Base-by-base conservation (phyloP, 1,139 yeast genomes). In the Candida anutae region DNA sequence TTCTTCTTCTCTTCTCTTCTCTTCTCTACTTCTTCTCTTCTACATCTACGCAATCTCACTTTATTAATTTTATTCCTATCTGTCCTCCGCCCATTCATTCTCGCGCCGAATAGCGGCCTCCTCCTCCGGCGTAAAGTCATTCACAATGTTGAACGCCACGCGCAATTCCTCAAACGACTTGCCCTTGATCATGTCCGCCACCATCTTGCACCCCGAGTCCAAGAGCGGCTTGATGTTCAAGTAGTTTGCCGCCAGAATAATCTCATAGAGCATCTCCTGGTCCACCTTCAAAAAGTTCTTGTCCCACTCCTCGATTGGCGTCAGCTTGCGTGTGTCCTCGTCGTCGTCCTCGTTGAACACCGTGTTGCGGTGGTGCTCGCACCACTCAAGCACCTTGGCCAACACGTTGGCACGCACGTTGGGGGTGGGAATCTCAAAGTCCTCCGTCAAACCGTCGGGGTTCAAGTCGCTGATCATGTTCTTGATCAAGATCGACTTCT, bases 1-100 rank as follows among this genome's bases (percentile, higher is more conserved):
- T 13, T 14, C 16, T 5, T 22, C 10, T 22, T 23, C 25, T 23
- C 17, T 6, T 23, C 14, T 5, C 23, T 15, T n/a, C n/a, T n/a
- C n/a, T n/a, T n/a, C n/a, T n/a, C n/a, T n/a, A n/a, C n/a, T n/a
- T n/a, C n/a, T n/a, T 9, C 12, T 8, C 14, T 23, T n/a, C n/a
- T n/a, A n/a, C n/a, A n/a, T n/a, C n/a, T n/a, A n/a, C n/a, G n/a
- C 13, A 16, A 9, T 16, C n/a, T 9, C 18, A 16, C 14, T 22
- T 22, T 16, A 16, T 16, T n/a, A n/a, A n/a, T n/a, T n/a, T n/a
- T n/a, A n/a, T n/a, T n/a, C 8, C 54, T 55, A 87, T 51, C 95
- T 87, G 55, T 90, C 98, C 55, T 90, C 98, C 15, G 98, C 98
- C 98, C 98, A 90, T 56, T 90, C 98, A 53, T 90, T 90, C 58